Evolutionary conservation across 2,329 filamentous ascomycete genomes (phyloP).

Genomic region (Beauveria rudraprayagi): DNA sequence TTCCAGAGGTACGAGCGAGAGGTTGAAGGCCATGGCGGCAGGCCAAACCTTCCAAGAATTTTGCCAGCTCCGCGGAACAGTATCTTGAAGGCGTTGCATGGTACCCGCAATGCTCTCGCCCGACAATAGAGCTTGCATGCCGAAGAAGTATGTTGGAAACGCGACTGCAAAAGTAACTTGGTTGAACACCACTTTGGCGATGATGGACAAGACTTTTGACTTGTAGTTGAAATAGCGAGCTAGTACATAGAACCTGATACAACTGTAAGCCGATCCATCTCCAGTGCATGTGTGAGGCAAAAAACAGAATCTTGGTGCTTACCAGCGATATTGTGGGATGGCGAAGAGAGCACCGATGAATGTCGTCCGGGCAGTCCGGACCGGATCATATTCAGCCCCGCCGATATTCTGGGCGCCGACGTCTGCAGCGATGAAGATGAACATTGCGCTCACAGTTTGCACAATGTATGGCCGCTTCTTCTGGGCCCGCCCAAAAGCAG

Average conservation of each 20-base stretch:
- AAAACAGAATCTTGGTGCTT: slow-evolving; percentile 20
- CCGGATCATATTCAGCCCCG: slow-evolving; percentile 56
- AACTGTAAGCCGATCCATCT: not conserved
- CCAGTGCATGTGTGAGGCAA: too few relatives aligned
- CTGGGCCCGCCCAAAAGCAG: slow-evolving; percentile 64
- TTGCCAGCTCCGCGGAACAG: slow-evolving; percentile 66
- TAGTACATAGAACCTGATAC: slow-evolving; percentile 66
- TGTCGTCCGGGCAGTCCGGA: slow-evolving; percentile 62
- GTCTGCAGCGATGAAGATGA: slow-evolving; percentile 74
- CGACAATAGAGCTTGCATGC: slow-evolving; percentile 65
- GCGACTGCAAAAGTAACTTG: slow-evolving; percentile 73
- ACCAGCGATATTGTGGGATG: slow-evolving; percentile 81
- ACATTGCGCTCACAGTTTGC: slow-evolving; percentile 65
- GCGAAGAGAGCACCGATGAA: slow-evolving; percentile 64
- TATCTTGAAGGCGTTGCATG: slow-evolving; percentile 62
- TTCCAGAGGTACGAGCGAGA: slow-evolving; percentile 72
- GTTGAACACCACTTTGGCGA: slow-evolving; percentile 71
- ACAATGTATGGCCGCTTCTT: slow-evolving; percentile 66
- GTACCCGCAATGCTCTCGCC: slow-evolving; percentile 59
- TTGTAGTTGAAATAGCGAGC: slow-evolving; percentile 76
- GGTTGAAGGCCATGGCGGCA: slow-evolving; percentile 74
- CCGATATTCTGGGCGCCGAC: slow-evolving; percentile 65
- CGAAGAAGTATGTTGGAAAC: slow-evolving; percentile 80
- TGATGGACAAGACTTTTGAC: slow-evolving; percentile 62
- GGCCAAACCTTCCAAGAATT: slow-evolving; percentile 89